These are phyloP conservation scores for Neohortaea acidophila DNA, from an alignment of 495 filamentous ascomycete genomes.

Conservation along the genomic window DNA sequence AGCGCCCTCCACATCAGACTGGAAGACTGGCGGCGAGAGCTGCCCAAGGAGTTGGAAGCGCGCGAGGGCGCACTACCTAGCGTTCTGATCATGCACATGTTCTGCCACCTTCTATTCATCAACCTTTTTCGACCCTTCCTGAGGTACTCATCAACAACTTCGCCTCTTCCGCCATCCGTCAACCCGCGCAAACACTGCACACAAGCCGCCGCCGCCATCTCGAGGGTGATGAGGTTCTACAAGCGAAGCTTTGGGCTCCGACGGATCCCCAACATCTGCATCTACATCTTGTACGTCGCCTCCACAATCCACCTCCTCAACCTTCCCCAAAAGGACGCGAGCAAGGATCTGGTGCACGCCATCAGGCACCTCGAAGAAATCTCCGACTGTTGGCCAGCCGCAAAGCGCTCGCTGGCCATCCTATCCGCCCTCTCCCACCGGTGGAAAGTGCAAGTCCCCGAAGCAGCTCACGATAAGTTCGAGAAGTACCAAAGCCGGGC, in stretches of 20 bases:
- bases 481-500: conserved; percentile 20
- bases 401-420: conserved; percentile 68
- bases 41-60: conserved; percentile 76
- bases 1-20: conserved; percentile 80
- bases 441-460: conserved; percentile 76
- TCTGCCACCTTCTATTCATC: conserved; percentile 90
- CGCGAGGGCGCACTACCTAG: conserved; percentile 80
- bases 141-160: conserved; percentile 65
- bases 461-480: conserved; percentile 53
- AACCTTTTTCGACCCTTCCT: conserved; percentile 95
- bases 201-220: conserved; percentile 73
- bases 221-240: conserved; percentile 82
- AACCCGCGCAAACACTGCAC: conserved; percentile 85
- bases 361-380: conserved; percentile 93
- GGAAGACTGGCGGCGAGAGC: conserved; percentile 75
- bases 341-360: conserved; percentile 74
- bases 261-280: conserved; percentile 88
- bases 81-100: conserved; percentile 94
- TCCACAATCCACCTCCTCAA: conserved; percentile 92
- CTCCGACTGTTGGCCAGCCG: conserved; percentile 85
- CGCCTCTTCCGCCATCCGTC: conserved; percentile 72
- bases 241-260: conserved; percentile 79
- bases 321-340: conserved; percentile 75
- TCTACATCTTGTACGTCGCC: conserved; percentile 87
- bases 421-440: conserved; percentile 70